Evolutionary conservation across 805 yeast species (phyloP), one percentile per base, ranked within the genome.

Genomic region (Candida fluviatilis): DNA sequence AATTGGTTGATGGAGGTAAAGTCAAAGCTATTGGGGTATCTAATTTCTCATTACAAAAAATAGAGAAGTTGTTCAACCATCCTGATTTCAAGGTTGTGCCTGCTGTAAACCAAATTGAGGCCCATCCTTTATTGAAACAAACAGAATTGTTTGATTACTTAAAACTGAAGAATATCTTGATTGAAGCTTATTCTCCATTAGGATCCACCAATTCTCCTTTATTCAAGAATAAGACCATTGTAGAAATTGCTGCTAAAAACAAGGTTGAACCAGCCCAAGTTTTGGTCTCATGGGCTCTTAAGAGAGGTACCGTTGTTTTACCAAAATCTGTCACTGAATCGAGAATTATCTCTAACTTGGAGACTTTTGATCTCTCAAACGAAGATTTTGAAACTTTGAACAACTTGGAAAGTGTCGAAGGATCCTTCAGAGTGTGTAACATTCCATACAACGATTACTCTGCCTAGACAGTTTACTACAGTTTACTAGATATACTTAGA

Each of bases 21-120:
- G 69, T 76, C 18, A 76, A 69, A 49, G 76, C 89, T 17, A 74
- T 86, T 56, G 95, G 95, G 48, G 84, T 86, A 30, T 82, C 90
- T 26, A 86, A 86, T 64, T 78, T 80, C 56, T 72, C 84, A 14
- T 60, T 73, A 18, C 71, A 65, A 39, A 55, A 51, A 37, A 42
- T 57, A 34, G 46, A 72, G 41, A 69, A 60, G 36, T 62, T 85
- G 41, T 65, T 83, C 37, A 60, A 60, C 8, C 64, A 62, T 31
- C 71, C 75, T 35, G 69, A 67, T 31, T 74, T 72, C 38, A 73
- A 63, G 27, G 57, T 75, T 35, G 72, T 69, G 23, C 95, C 95
- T 4, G 87, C 76, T 12, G 78, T 70, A 31, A 78, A 81, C 61
- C 95, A 87, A 67, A 71, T 84, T 43, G 95, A 87, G 65, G 62